Conservation (phyloP, 345 rosid genomes). For the Conringia planisiliqua region DNA sequence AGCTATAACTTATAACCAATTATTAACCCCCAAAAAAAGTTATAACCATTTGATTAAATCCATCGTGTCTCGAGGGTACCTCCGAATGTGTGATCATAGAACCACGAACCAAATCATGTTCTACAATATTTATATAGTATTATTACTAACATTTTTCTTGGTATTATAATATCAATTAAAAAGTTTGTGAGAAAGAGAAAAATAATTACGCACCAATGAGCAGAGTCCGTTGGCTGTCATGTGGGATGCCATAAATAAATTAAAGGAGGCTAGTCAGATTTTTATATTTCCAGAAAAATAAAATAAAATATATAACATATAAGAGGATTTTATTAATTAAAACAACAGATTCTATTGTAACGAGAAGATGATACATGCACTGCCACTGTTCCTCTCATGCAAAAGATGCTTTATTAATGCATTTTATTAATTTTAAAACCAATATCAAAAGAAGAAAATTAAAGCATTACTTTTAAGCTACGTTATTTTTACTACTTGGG, state of each 20-base stretch:
- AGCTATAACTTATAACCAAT: conserved; percentile 5
- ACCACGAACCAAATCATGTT: conserved; percentile 39
- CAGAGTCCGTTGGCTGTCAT: conserved; percentile 34
- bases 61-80: conserved; percentile 27
- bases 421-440: conserved; percentile 11
- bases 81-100: conserved; percentile 34
- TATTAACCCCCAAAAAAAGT: neutral
- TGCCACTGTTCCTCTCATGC: conserved; percentile 38
- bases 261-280: conserved; percentile 3
- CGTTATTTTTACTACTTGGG: conserved; percentile 26
- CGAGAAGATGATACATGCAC: conserved; percentile 38
- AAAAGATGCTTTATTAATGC: conserved; percentile 25
- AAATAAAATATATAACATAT: neutral
- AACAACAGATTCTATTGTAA: conserved; percentile 32
- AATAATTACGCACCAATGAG: conserved; percentile 27
- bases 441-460: conserved; percentile 17
- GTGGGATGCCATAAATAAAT: conserved; percentile 25
- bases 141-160: neutral
- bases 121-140: conserved; percentile 12
- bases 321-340: conserved; percentile 2
- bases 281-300: neutral
- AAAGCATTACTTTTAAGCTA: conserved; percentile 32
- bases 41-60: conserved; percentile 12
- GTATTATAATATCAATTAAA: neutral
- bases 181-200: conserved; percentile 17